These are phyloP conservation scores for Cyanidioschyzon merolae DNA, from an alignment of 23 red algal genomes.

Conservation along the genomic window DNA sequence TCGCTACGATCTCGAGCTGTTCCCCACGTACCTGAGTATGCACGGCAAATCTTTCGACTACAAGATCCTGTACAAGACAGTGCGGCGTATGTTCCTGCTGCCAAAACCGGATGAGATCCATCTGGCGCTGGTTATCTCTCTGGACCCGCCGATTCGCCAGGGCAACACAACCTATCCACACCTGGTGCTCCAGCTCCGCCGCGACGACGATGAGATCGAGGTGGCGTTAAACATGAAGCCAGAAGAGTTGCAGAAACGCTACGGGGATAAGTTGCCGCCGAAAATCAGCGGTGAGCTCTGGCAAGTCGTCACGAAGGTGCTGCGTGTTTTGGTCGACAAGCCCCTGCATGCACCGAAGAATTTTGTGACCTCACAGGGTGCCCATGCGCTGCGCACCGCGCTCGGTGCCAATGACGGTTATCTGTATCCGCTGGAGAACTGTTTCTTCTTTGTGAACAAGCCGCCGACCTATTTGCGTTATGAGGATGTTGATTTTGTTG, in stretches of 20 bases:
- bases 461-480: constrained; percentile 91
- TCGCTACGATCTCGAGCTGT: constrained; percentile 96
- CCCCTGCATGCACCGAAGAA: constrained; percentile 79
- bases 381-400: constrained; percentile 72
- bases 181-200: constrained; percentile 83
- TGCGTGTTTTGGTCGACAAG: constrained; percentile 64
- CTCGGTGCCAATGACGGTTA: constrained; percentile 93
- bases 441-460: constrained; percentile 99
- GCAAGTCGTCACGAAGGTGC: constrained; percentile 83
- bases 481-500: constrained; percentile 88
- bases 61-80: constrained; percentile 88
- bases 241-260: constrained; percentile 66
- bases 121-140: constrained; percentile 80
- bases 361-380: constrained; percentile 52
- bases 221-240: constrained; percentile 46
- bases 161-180: constrained; percentile 98
- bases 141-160: constrained; percentile 96
- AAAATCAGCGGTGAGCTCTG: constrained; percentile 52
- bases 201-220: constrained; percentile 53
- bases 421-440: constrained; percentile 88
- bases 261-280: constrained; percentile 61
- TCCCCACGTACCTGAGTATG: constrained; percentile 83
- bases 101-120: constrained; percentile 89
- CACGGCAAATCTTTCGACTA: constrained; percentile 89
- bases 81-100: constrained; percentile 81